A percentile compares a stretch with the other conserved stretches of the same genome.
phyloP scores from a whole-genome alignment of 208 protist genomes.

The Leishmania tropica region DNA sequence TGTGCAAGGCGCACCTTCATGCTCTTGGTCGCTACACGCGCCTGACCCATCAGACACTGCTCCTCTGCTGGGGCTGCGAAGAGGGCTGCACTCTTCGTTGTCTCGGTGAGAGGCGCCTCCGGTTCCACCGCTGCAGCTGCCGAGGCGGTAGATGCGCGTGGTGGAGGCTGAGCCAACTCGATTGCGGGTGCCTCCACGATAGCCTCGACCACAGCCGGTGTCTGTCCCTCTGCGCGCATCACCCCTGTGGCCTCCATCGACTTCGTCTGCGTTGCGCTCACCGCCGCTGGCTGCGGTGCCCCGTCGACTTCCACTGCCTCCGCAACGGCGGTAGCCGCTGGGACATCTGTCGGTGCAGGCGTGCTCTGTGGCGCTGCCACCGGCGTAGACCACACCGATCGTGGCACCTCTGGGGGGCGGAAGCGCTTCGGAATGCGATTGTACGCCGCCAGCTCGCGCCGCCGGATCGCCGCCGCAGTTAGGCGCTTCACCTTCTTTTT shows the following conservation, averaged over 20 bases:
- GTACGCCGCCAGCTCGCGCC: conserved; percentile 26
- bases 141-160: background rate
- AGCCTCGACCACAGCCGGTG: background rate
- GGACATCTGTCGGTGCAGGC: background rate
- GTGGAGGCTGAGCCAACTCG: conserved; percentile 1
- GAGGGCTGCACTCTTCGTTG: background rate
- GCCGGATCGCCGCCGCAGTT: conserved; percentile 21
- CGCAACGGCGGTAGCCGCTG: too few relatives aligned
- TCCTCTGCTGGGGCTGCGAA: background rate
- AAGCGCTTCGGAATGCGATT: conserved; percentile 32
- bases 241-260: background rate
- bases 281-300: background rate
- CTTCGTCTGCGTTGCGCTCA: background rate
- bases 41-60: background rate
- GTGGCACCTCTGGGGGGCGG: conserved; percentile 6
- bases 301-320: too few relatives aligned
- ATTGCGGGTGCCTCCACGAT: conserved; percentile 5
- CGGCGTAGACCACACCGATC: conserved; percentile 1
- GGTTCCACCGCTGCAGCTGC: background rate
- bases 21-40: background rate
- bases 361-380: conserved; percentile 1
- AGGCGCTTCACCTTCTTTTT: conserved; percentile 19
- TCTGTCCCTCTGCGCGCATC: background rate
- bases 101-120: background rate
- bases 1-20: background rate